Base-by-base conservation (phyloP, 768 basidiomycete species). In the Collybia nuda region DNA sequence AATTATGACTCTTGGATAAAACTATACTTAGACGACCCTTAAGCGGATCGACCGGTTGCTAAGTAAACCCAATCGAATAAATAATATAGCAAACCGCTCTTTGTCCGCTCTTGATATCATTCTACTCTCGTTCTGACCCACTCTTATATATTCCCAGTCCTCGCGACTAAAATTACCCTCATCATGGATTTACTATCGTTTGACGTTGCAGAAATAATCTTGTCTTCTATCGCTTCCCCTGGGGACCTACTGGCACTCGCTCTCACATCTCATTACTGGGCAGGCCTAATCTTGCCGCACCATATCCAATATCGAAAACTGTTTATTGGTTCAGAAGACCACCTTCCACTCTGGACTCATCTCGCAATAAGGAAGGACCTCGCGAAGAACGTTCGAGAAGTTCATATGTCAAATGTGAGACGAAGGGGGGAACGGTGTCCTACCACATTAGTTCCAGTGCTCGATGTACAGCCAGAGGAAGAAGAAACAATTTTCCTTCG, bases 351-450 rank as follows among this genome's bases (percentile, higher is more conserved):
- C 32, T 32, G 32, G 32, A 14, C 32, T 11, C 28, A 44, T 32
- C 43, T 44, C 35, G 24, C 43, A 2, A 9, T 18, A 17, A 28
- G 43, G 3, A 44, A 44, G 43, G 43, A 44, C 9, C 43, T 44
- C 17, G 43, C 43, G 24, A 44, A 32, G 35, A 44, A 44, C 24
- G 21, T 44, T 32, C n/a, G 43, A 32, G 28, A 44, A 19, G 43
- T 44, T 5, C 24, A 17, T 6, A 18, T 44, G n/a, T 29, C 35
- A 6, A 18, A 18, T 19, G n/a, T 23, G 5, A n/a, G n/a, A n/a
- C 43, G 28, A 19, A 32, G 35, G n/a, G 7, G 26, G 17, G 28
- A 19, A 23, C 43, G 28, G 35, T 21, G 23, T 32, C 43, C 43
- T 18, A 44, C 43, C 28, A 32, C 43, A 17, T 17, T 32, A 17